Base-by-base conservation (phyloP, 2,329 filamentous ascomycete genomes). In the Hypocreales sp. region DNA sequence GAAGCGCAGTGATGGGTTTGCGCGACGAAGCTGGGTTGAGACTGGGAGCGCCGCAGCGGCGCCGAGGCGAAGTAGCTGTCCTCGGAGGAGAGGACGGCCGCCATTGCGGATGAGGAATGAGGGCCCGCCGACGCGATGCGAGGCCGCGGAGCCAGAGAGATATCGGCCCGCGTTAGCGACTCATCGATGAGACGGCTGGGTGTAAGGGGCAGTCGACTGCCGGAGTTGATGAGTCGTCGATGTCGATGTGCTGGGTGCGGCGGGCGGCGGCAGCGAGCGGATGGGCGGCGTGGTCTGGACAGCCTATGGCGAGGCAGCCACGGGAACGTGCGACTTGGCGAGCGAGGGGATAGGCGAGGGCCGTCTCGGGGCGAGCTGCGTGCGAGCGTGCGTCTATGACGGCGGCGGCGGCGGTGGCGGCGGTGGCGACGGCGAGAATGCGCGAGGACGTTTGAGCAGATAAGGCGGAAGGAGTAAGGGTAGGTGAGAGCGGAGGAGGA, bases 41-140 rank as follows among this genome's bases (percentile, higher is more conserved):
- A 75, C 36, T 72, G 66, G 9, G 71, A 73, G 33, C 71, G 64
- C 36, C 62, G 64, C 39, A 75, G 46, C 15, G 59, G 47, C 26
- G 64, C 58, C 11, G 65, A 51, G 24, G 58, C 56, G 48, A 73
- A 75, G 45, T 65, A 66, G 36, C 53, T 61, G 41, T 75, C 69
- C 40, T 74, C 69, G 11, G 66, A 61, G 23, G 60, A 45, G 33
- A 72, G 51, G 38, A 69, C 65, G 37, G 67, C 61, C 21, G 67
- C 66, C 67, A 72, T 72, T 33, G 37, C 48, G 41, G 25, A 31
- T 24, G 32, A 12, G 7, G 15, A 20, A 27, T 15, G 15, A 22
- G 20, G 22, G 25, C 15, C 19, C 18, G 31, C 25, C 18, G 31
- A 29, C 21, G 23, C 25, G 24, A 20, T n/a, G 19, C 17, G 31